Conservation (phyloP, 2,329 filamentous ascomycete species). For the Cercospora nicotianae region DNA sequence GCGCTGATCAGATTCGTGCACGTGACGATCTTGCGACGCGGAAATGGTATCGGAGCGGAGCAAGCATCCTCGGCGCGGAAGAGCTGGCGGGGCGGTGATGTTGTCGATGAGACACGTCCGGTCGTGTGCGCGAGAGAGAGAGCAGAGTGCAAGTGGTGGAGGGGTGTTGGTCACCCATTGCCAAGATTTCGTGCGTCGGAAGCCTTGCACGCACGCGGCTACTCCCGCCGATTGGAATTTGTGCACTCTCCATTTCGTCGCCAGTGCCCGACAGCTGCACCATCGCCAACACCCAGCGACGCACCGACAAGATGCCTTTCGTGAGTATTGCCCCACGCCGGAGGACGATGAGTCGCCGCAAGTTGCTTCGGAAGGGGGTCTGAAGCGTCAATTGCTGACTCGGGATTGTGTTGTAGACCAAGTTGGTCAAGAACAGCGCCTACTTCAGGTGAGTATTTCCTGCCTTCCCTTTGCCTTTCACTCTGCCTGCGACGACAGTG, state of each 20-base stretch:
- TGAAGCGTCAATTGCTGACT: slow-evolving; percentile 99
- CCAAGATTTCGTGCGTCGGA: neutral
- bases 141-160: neutral
- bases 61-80: neutral
- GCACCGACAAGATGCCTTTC: slow-evolving; percentile 46
- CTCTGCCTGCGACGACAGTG: slow-evolving; percentile 95
- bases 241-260: neutral
- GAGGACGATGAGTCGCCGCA: slow-evolving; percentile 71
- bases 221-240: neutral
- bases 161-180: neutral
- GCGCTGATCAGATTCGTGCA: neutral
- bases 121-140: neutral
- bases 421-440: slow-evolving; percentile 24
- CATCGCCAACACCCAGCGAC: slow-evolving; percentile 5
- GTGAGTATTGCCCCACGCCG: slow-evolving; percentile 26
- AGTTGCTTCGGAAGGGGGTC: slow-evolving; percentile 92
- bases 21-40: neutral
- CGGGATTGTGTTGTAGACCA: slow-evolving; percentile 54
- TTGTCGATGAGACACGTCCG: neutral
- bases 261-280: slow-evolving; percentile 13
- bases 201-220: neutral
- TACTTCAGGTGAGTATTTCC: slow-evolving; percentile 3
- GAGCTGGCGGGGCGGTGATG: neutral
- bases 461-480: slow-evolving; percentile 55
- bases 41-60: neutral